Conservation (phyloP, 2,329 filamentous ascomycete species). For the Hyphodiscus sp. region DNA sequence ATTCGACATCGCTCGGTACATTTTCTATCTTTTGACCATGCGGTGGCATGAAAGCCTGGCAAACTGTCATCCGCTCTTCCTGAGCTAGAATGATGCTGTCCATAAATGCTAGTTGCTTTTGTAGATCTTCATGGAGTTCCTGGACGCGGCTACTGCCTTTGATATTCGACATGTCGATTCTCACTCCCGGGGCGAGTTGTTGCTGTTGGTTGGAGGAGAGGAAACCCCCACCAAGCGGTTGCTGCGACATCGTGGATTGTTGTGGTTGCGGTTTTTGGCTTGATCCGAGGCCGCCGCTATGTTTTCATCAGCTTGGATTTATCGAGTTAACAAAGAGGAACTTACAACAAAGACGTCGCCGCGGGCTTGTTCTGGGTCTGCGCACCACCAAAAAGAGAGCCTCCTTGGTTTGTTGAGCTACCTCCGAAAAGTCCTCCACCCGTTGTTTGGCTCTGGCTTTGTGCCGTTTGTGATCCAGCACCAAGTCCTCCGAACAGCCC, state of each 20-base stretch:
- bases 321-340: not conserved
- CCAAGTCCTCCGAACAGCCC: conserved; percentile 16
- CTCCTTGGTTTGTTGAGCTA: conserved; percentile 16
- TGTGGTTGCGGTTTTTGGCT: conserved; percentile 23
- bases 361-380: conserved; percentile 26
- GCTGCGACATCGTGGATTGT: conserved; percentile 18
- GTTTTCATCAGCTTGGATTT: not conserved
- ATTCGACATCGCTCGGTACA: conserved; percentile 59
- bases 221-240: conserved; percentile 18
- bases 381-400: conserved; percentile 24
- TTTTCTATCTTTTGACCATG: conserved; percentile 58
- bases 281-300: conserved; percentile 20
- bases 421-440: conserved; percentile 28
- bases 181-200: conserved; percentile 61
- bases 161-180: conserved; percentile 72
- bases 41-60: conserved; percentile 60
- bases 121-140: conserved; percentile 76
- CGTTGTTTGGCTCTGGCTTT: conserved; percentile 17
- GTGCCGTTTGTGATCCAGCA: not conserved
- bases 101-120: conserved; percentile 68
- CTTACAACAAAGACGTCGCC: conserved; percentile 28
- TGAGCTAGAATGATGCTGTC: conserved; percentile 77
- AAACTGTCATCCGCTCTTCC: conserved; percentile 70
- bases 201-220: conserved; percentile 41
- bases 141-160: conserved; percentile 87